These are phyloP conservation scores for Rubus idaeus DNA, from an alignment of 306 rosid species.

Conservation along the genomic window DNA sequence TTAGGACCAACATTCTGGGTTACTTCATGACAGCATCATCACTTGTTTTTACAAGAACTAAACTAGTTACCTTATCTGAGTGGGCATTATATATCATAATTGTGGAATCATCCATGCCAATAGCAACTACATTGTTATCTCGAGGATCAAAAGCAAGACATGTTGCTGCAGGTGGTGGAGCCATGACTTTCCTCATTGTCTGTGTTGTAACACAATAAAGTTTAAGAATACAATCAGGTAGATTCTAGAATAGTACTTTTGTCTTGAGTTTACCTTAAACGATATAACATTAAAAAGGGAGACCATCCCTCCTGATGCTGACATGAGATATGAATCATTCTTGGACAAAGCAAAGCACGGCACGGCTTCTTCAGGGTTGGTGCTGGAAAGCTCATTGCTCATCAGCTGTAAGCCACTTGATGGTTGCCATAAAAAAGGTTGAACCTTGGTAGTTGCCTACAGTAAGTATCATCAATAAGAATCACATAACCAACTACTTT, in stretches of 20 bases:
- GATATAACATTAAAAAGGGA: conserved; percentile 75
- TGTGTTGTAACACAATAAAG: conserved; percentile 40
- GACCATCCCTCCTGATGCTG: conserved; percentile 81
- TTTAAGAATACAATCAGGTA: conserved; percentile 28
- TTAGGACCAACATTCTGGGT: conserved; percentile 11
- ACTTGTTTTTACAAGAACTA: background rate
- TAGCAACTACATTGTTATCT: conserved; percentile 77
- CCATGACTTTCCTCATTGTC: conserved; percentile 78
- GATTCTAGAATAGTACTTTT: background rate
- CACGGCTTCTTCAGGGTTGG: conserved; percentile 58
- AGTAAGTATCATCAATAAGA: background rate
- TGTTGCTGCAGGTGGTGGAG: conserved; percentile 75
- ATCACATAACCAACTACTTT: background rate
- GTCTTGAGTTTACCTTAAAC: conserved; percentile 54
- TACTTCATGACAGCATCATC: background rate
- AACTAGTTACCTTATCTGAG: conserved; percentile 52
- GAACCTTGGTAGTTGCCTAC: conserved; percentile 67
- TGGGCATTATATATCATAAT: conserved; percentile 72
- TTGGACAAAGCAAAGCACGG: conserved; percentile 82
- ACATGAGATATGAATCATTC: conserved; percentile 75
- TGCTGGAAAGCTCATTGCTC: conserved; percentile 58
- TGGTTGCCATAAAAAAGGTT: conserved; percentile 75
- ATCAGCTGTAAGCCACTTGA: conserved; percentile 53
- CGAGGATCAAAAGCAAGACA: conserved; percentile 76
- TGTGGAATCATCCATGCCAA: conserved; percentile 78